Base-by-base conservation (phyloP, 495 filamentous ascomycete genomes). In the Parathielavia appendiculata region DNA sequence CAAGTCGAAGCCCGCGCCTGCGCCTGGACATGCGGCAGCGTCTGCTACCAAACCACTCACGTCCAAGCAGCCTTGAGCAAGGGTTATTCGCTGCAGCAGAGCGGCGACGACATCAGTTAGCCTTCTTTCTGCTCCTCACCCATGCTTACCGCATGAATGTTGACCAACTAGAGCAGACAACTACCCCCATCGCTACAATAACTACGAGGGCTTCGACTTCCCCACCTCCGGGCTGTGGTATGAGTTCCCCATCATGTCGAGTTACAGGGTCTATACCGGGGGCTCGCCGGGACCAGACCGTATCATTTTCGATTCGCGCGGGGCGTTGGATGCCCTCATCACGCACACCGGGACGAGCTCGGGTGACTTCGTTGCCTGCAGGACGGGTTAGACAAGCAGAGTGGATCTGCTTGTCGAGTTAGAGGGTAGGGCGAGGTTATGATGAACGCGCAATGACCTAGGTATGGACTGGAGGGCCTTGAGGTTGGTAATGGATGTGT, bases 161-260 rank as follows among this genome's bases (percentile, higher is more conserved):
- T 12, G 5, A 34, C 32, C 19, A 34, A 50, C 30, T n/a, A 23
- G 32, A 17, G 63, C 56, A 57, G 74, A 79, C 67, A 63, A 70
- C 61, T 90, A 90, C 69, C 87, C 87, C 0, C 87, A 90, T 72
- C 71, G 75, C 49, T 90, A 89, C 76, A 80, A 89, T 66, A 77
- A 90, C 79, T 83, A 83, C 68, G 88, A 91, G 68, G 84, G 82
- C 40, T 89, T 90, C 69, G 72, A 70, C 54, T 90, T 91, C 73
- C 74, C 78, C 36, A 76, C 70, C 43, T 13, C 47, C 11, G 61
- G 59, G 1, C 83, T 85, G 0, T 90, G 83, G 73, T 85, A 87
- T 60, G 87, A 90, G 67, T 90, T 83, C 67, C 88, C 88, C 1
- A 84, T 91, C 56, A 59, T 87, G 64, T 74, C 63, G 51, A 76